Conservation (phyloP, 306 rosid genomes). For the Gillenia trifoliata region DNA sequence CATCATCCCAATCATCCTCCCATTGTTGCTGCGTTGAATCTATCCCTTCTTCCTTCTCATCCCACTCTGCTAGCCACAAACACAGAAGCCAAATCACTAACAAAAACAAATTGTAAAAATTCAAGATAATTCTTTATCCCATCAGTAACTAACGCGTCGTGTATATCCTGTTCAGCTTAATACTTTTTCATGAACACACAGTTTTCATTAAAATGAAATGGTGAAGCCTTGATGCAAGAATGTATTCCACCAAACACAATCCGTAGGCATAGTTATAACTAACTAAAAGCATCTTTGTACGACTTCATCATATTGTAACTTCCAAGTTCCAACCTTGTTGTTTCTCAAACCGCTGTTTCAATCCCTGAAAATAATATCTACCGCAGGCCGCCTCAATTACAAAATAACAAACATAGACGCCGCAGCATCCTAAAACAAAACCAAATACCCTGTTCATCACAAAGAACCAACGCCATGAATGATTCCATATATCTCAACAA, state of each 20-base stretch:
- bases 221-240: neutral
- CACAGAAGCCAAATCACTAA: neutral
- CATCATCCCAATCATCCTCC: constrained; percentile 94
- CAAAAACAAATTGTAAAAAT: neutral
- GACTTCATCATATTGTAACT: neutral
- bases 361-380: neutral
- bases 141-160: neutral
- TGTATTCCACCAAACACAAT: neutral
- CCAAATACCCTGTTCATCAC: neutral
- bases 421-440: neutral
- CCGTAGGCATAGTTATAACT: neutral
- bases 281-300: neutral
- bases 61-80: constrained; percentile 51
- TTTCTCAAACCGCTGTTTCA: neutral
- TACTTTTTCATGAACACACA: neutral
- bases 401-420: neutral
- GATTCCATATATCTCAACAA: neutral
- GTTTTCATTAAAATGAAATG: neutral
- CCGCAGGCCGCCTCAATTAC: neutral
- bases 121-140: neutral
- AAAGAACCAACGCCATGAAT: neutral
- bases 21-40: constrained; percentile 71
- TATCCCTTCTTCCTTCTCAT: constrained; percentile 60
- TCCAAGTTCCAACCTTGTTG: neutral
- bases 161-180: no score